These are phyloP conservation scores for Graphiopsis chlorocephala DNA, from an alignment of 2,329 filamentous ascomycete species.

Conservation along the genomic window DNA sequence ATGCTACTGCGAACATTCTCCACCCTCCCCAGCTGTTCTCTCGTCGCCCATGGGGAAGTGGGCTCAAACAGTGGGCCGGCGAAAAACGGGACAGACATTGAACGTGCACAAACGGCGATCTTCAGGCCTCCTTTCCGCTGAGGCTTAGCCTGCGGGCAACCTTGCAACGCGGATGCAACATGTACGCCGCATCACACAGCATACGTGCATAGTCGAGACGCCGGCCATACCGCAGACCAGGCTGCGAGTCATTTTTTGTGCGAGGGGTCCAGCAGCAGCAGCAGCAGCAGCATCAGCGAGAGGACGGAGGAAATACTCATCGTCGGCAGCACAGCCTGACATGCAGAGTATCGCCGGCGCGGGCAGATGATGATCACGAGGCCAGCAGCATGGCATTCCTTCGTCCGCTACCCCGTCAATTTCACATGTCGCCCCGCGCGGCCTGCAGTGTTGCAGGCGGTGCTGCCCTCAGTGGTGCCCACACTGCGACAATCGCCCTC, in stretches of 20 bases:
- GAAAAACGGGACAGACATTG: not conserved
- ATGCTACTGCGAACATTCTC: slow-evolving; percentile 6
- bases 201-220: slow-evolving; percentile 3
- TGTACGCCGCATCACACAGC: slow-evolving; percentile 12
- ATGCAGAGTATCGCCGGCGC: slow-evolving; percentile 14
- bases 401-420: slow-evolving; percentile 13
- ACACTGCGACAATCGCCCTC: not conserved
- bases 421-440: slow-evolving; percentile 15
- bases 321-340: not conserved
- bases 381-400: slow-evolving; percentile 17
- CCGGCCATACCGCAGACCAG: slow-evolving; percentile 10
- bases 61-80: not conserved
- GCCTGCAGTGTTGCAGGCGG: not conserved
- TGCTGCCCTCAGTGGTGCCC: not conserved
- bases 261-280: not conserved
- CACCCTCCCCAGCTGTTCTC: not conserved
- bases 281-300: not conserved
- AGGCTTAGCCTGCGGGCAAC: slow-evolving; percentile 13
- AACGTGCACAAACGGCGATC: not conserved
- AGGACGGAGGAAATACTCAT: slow-evolving; percentile 5
- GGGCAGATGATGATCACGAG: slow-evolving; percentile 20
- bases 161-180: slow-evolving; percentile 3
- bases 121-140: not conserved
- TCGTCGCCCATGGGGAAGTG: slow-evolving; percentile 9
- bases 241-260: slow-evolving; percentile 5